Evolutionary conservation across 306 rosid species (phyloP), one percentile per base, ranked within the genome.

Genomic region (Rubus idaeus): DNA sequence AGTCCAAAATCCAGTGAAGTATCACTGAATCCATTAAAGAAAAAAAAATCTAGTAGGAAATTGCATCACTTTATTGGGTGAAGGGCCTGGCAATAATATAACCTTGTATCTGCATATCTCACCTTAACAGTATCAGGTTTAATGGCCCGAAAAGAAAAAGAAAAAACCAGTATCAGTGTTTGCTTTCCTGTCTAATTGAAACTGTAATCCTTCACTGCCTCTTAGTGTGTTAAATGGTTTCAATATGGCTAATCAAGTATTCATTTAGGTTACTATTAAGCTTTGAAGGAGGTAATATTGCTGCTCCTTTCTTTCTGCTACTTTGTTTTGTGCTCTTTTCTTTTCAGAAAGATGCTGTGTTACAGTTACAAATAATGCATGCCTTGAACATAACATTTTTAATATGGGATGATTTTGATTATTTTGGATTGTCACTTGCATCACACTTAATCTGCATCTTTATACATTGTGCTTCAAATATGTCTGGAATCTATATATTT

Each of bases 221-320:
- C 50, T 6, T 40, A n/a, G 20, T 39, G 51, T 71, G 20, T 18
- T 70, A 8, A 44, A 37, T 70, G 60, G 56, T 23, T 68, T n/a
- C 61, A 71, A 44, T 45, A 68, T 68, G 50, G 37, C 49, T 45
- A 41, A 20, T 21, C 17, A 68, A 21, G 18, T n/a, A 11, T 44
- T 20, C 10, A 6, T 45, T 45, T 68, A 11, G 17, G 56, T 12
- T 21, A 20, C 18, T 44, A 9, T n/a, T 45, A 20, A 68, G n/a
- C 56, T 44, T 20, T 12, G 55, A 42, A 46, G 73, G 51, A 42
- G 53, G 53, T 20, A 20, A 51, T 35, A 10, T 10, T 71, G 23
- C 66, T 55, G 47, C 20, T 40, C n/a, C 20, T n/a, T 72, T 40
- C n/a, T 39, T 72, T 72, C 40, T 9, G 10, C 76, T 41, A 55